Percentiles rank a stretch among this genome's conserved stretches.
Evolutionary conservation across 805 yeast genomes (phyloP).

Genomic region (Yarrowia bubula): DNA sequence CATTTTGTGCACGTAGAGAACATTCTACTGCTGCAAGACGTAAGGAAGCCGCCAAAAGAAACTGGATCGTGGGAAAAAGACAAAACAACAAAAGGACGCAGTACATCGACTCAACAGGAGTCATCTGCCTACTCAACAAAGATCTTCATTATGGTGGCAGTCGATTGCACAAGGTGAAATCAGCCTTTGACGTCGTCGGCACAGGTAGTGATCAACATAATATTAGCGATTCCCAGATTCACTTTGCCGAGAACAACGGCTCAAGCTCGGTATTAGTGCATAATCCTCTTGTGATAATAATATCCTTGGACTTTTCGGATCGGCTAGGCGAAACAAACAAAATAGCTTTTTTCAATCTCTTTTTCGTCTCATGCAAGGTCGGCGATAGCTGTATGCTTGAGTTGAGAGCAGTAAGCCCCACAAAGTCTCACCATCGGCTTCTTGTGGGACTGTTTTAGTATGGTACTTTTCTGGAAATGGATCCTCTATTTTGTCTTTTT

Average conservation of each 20-base stretch:
- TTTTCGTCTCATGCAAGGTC: background rate
- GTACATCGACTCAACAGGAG: background rate
- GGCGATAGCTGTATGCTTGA: no score
- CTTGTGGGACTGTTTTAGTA: no score
- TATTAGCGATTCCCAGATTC: background rate
- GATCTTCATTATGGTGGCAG: background rate
- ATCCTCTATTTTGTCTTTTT: background rate
- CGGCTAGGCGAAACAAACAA: background rate
- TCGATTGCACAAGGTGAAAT: no score
- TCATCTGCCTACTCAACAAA: background rate
- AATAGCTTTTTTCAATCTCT: background rate
- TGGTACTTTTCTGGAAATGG: no score
- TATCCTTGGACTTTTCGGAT: background rate
- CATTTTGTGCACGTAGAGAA: background rate
- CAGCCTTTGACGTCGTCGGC: no score
- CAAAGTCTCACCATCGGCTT: no score
- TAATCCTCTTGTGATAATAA: background rate
- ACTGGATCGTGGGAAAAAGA: background rate
- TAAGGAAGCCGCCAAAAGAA: background rate
- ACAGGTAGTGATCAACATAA: background rate
- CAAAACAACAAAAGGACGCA: background rate
- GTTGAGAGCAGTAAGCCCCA: no score
- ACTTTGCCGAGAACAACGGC: background rate
- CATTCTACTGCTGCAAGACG: background rate
- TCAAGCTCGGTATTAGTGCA: background rate